Percentiles rank a stretch among this genome's conserved stretches.
Conservation (phyloP, 352 stramenopile genomes). For the Globisporangium orthogonon region DNA sequence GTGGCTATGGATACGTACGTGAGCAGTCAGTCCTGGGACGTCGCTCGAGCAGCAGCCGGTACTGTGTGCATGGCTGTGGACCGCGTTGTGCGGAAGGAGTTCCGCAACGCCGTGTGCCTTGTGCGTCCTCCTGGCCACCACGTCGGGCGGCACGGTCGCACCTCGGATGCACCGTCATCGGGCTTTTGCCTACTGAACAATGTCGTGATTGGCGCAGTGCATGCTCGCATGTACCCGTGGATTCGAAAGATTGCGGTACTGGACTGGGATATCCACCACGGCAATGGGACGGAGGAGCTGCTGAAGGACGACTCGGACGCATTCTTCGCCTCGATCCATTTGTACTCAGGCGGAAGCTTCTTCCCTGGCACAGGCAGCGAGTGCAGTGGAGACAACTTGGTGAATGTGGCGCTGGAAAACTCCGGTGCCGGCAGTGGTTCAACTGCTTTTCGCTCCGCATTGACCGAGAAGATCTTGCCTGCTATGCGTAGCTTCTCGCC, state of each 20-base stretch:
- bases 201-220: slow-evolving; percentile 96
- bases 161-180: slow-evolving; percentile 61
- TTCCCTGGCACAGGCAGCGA: slow-evolving; percentile 74
- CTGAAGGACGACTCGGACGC: slow-evolving; percentile 73
- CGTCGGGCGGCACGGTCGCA: slow-evolving; percentile 73
- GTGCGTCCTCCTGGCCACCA: slow-evolving; percentile 92
- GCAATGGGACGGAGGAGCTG: slow-evolving; percentile 96
- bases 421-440: slow-evolving; percentile 58
- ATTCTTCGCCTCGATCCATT: slow-evolving; percentile 81
- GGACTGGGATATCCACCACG: slow-evolving; percentile 99
- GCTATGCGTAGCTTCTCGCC: slow-evolving; percentile 66
- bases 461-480: slow-evolving; percentile 61
- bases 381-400: slow-evolving; percentile 43
- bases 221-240: slow-evolving; percentile 89
- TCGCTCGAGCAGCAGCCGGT: slow-evolving; percentile 68
- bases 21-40: slow-evolving; percentile 81
- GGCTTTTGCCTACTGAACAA: slow-evolving; percentile 99
- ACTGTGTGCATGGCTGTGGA: slow-evolving; percentile 80
- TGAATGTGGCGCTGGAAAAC: slow-evolving; percentile 81
- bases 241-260: slow-evolving; percentile 95
- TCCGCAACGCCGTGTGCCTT: slow-evolving; percentile 78
- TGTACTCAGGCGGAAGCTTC: slow-evolving; percentile 70
- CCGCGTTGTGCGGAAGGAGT: slow-evolving; percentile 72
- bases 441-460: slow-evolving; percentile 50
- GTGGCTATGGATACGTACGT: slow-evolving; percentile 83